Percentiles rank a stretch among this genome's conserved stretches.
Conservation (phyloP, 805 yeast genomes). For the Ogataea kodamae region DNA sequence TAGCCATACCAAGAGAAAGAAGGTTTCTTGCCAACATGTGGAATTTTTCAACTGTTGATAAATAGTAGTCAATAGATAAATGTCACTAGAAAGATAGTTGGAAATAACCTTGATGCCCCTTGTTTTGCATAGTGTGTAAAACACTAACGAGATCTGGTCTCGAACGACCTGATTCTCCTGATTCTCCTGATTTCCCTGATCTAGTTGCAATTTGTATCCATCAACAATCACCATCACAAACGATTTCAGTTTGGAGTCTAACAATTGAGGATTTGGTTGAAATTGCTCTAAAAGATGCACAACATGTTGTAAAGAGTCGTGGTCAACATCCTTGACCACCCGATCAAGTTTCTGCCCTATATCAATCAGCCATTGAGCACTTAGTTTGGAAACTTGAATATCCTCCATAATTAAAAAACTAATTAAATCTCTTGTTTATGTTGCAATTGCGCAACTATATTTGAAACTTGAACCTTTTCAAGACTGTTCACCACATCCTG, state of each 20-base stretch:
- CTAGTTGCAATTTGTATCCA: conserved; percentile 20
- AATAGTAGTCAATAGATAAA: conserved; percentile 44
- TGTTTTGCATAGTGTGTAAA: conserved; percentile 62
- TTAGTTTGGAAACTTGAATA: conserved; percentile 6
- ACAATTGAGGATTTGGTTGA: conserved; percentile 50
- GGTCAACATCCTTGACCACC: neutral
- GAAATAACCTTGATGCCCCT: conserved; percentile 60
- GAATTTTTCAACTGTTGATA: conserved; percentile 23
- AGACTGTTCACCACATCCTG: too few species aligned
- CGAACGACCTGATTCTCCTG: too few species aligned
- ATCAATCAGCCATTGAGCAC: conserved; percentile 7
- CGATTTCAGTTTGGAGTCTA: conserved; percentile 39
- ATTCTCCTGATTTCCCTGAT: conserved; percentile 8
- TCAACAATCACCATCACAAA: conserved; percentile 33
- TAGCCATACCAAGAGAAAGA: conserved; percentile 65
- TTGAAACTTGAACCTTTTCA: too few species aligned
- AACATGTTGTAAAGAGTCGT: conserved; percentile 6
- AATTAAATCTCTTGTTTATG: neutral
- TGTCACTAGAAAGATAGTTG: conserved; percentile 59
- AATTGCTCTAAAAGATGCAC: conserved; percentile 41
- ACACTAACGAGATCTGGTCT: conserved; percentile 35
- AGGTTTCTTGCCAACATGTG: conserved; percentile 45
- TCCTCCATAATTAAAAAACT: conserved; percentile 7
- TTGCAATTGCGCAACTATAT: too few species aligned
- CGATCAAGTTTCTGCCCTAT: conserved; percentile 2